Evolutionary conservation across 108 stramenopile genomes (phyloP), one percentile per base, ranked within the genome.

Genomic region (Ochromonas danica): DNA sequence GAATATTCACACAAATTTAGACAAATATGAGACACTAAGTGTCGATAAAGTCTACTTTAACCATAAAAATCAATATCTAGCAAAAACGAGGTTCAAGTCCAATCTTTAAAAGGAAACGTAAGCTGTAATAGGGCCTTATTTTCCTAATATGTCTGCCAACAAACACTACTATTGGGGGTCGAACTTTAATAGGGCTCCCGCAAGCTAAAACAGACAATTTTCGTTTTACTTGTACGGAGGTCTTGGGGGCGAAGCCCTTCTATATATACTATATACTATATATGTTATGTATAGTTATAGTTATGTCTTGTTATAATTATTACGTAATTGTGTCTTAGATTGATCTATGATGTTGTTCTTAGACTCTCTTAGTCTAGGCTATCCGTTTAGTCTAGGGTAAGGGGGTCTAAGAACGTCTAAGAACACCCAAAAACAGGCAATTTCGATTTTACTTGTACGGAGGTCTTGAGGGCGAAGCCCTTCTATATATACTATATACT

Each of bases 241-340:
- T 57, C 51, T 57, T 57, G 51, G 51, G 51, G 51, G 51, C 51
- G 51, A 57, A 57, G 51, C 51, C 51, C 51, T 57, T 57, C 51
- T 57, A 57, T 57, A 57, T 57, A 57, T 57, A 57, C 51, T 57
- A 57, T 57, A 57, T 57, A 57, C 51, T 57, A 57, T 57, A 57
- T 57, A 57, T 57, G 51, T 57, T 57, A 57, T 57, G 51, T 57
- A 57, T 57, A 57, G 51, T 57, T 57, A 57, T 57, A 57, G 51
- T 57, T 57, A 57, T 57, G 51, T 57, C 51, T 57, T 57, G 51
- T 57, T 57, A 57, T 57, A 57, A 57, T 57, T 57, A 57, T 57
- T 57, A 57, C 51, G 51, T 57, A 57, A 57, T 57, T 57, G 51
- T 57, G 51, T 57, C 51, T 57, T 57, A 57, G 51, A 57, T 57